Conservation (phyloP, 352 stramenopile genomes). For the Phytophthora pisi region DNA sequence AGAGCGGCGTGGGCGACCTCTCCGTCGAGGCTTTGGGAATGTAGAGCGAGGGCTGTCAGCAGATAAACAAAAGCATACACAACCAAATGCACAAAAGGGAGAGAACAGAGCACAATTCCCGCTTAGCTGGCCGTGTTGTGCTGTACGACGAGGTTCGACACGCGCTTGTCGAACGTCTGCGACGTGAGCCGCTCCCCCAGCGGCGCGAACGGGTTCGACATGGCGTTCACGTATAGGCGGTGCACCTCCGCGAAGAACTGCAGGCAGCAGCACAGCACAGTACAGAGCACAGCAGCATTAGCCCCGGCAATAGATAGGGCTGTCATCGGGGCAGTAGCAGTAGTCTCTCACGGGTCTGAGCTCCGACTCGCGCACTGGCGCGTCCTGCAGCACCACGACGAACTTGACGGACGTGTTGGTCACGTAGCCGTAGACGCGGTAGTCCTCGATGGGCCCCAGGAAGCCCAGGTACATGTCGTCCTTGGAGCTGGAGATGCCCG, state of each 20-base stretch:
- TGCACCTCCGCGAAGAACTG: conserved; percentile 87
- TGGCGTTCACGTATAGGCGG: conserved; percentile 87
- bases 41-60: conserved; percentile 35
- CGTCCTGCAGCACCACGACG: conserved; percentile 77
- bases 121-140: conserved; percentile 56
- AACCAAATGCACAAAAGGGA: conserved; percentile 11
- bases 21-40: conserved; percentile 67
- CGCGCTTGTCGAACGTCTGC: conserved; percentile 78
- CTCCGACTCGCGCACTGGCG: conserved; percentile 77
- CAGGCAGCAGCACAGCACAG: conserved; percentile 4
- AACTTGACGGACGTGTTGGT: conserved; percentile 90
- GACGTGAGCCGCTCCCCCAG: conserved; percentile 85
- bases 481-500: conserved; percentile 55
- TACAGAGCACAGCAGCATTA: conserved; percentile 2
- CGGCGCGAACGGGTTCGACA: conserved; percentile 86
- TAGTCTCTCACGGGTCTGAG: conserved; percentile 59
- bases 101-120: conserved; percentile 7
- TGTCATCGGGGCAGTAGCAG: background rate
- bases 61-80: conserved; percentile 8
- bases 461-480: conserved; percentile 90
- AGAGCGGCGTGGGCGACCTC: conserved; percentile 66
- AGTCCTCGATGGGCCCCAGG: conserved; percentile 86
- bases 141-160: conserved; percentile 77
- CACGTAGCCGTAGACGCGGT: conserved; percentile 86
- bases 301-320: background rate